Evolutionary conservation across 129 eudicot species (phyloP), one percentile per base, ranked within the genome.

Genomic region (Erigeron canadensis): DNA sequence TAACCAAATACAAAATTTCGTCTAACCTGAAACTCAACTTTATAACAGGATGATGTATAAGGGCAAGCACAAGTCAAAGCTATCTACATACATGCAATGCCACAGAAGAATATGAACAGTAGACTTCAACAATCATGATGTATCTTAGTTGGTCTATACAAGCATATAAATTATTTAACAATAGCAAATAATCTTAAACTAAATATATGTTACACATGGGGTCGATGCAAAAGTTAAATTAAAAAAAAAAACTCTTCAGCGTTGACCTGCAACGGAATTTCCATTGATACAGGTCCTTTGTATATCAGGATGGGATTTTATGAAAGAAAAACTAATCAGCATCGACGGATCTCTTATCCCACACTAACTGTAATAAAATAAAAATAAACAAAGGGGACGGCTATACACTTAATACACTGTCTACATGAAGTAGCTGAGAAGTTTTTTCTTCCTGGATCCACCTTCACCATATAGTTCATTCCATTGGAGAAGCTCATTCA

Each of bases 401-500:
- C 88, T 84, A 84, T 84, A 79, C 86, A 87, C 46, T 65, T 67
- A 45, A 17, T 64, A 66, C 80, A 77, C 67, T 74, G 60, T 80
- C 87, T 92, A 92, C 98, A 92, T 86, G 82, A 92, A 89, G 87
- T 92, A 92, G 80, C 96, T 92, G 43, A 89, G 84, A 41, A 89
- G 87, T 55, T 66, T 75, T 66, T 89, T 87, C 91, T 92, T 92
- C 72, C 96, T 79, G 41, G 98, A 92, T 8, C 98, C 98, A 6
- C 98, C 98, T 92, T 89, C 98, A 10, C 98, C 98, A 7, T 89
- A 92, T 48, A 92, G 76, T 56, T 92, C 98, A 45, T 92, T 92
- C 98, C 98, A 92, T 40, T 92, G 96, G 42, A 72, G 78, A 65
- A 92, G 96, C 84, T 89, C 96, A 42, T 79, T 87, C 96, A 89